These are phyloP conservation scores for Eucalyptus shirleyi DNA, from an alignment of 345 rosid species.

Conservation along the genomic window DNA sequence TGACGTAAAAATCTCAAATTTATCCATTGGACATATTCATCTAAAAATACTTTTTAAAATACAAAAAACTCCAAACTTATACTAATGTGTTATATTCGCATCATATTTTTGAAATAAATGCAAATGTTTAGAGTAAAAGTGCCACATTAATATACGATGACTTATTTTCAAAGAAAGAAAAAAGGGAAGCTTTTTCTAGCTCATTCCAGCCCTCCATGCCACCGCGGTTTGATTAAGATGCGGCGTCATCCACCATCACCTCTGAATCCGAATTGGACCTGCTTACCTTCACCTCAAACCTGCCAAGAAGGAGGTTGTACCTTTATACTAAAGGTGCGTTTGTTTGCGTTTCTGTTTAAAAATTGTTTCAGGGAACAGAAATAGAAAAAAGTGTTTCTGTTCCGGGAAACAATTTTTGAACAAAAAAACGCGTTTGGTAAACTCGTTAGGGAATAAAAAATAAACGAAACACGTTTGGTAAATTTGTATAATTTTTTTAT, in stretches of 20 bases:
- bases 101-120: no score
- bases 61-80: fast-evolving
- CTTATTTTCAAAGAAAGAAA: fast-evolving
- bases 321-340: no score
- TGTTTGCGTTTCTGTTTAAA: no score
- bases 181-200: neutral
- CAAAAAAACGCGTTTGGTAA: no score
- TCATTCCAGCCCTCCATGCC: neutral
- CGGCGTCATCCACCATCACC: neutral
- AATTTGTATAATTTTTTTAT: no score
- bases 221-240: neutral
- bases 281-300: neutral
- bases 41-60: no score
- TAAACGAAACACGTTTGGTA: no score
- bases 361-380: no score
- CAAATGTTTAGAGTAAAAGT: fast-evolving
- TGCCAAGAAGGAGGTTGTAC: neutral
- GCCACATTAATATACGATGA: fast-evolving
- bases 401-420: no score
- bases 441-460: no score
- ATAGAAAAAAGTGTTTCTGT: no score
- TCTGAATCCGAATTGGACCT: neutral
- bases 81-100: fast-evolving
- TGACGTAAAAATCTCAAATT: no score
- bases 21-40: fast-evolving